A percentile compares a stretch with the other conserved stretches of the same genome.
phyloP scores from a whole-genome alignment of 495 filamentous ascomycete genomes.

The Evernia prunastri region DNA sequence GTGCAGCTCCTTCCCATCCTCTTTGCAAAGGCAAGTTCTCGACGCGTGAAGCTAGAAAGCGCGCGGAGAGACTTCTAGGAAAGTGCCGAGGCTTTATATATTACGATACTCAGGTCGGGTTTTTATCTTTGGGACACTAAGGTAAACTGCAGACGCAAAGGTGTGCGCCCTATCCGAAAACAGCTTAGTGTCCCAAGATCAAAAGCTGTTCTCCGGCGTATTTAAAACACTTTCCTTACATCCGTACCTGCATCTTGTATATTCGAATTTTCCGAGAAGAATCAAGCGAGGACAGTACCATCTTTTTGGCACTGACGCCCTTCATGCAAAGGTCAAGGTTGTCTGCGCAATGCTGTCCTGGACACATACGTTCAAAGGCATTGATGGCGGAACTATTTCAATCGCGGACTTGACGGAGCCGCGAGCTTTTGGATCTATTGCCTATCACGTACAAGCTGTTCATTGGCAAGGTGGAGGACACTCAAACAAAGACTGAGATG shows the following conservation, averaged over 20 bases:
- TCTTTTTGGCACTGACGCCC: neutral
- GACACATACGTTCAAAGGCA: neutral
- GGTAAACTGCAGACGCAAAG: too few species aligned
- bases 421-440: neutral
- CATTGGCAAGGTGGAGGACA: neutral
- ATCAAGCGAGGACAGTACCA: neutral
- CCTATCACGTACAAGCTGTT: neutral
- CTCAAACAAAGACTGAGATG: neutral
- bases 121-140: too few species aligned
- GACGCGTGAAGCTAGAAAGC: conserved; percentile 10
- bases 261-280: neutral
- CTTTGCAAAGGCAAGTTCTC: neutral
- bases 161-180: too few species aligned
- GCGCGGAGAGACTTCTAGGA: neutral
- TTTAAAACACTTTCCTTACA: neutral
- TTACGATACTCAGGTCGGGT: too few species aligned
- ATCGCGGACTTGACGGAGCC: neutral
- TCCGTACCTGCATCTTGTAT: conserved; percentile 7
- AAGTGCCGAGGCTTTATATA: neutral
- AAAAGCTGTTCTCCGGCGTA: neutral
- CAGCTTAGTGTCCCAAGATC: too few species aligned
- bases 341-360: neutral
- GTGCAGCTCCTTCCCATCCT: neutral
- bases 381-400: neutral
- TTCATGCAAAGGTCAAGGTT: neutral